These are phyloP conservation scores for Cadophora sp. DNA, from an alignment of 2,329 filamentous ascomycete species.

Conservation along the genomic window DNA sequence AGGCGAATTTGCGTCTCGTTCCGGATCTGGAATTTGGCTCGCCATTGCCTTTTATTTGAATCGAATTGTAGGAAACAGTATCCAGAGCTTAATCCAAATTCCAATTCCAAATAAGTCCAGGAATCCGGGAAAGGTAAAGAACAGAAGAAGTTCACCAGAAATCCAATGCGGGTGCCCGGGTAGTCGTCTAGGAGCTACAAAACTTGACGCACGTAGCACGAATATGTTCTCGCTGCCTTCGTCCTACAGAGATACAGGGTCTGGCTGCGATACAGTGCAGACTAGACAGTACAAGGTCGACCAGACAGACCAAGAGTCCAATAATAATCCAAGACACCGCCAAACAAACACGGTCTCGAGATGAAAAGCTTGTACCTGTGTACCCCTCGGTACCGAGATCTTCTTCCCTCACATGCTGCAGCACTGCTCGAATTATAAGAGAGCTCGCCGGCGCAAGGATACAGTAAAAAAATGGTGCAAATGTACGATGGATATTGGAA, in stretches of 20 bases:
- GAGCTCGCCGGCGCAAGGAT: not conserved
- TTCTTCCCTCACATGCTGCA: not conserved
- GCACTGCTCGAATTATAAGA: not conserved
- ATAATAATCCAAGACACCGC: not conserved
- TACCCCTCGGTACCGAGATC: not conserved
- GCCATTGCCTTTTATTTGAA: not conserved
- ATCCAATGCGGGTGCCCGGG: not conserved
- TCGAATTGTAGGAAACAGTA: too few relatives aligned
- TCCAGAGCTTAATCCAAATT: not conserved
- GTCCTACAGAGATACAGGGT: not conserved
- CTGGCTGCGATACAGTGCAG: not conserved
- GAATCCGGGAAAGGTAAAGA: not conserved
- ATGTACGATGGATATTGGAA: not conserved
- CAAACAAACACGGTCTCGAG: slow-evolving; percentile 2
- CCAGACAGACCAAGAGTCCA: not conserved
- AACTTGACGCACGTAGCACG: not conserved
- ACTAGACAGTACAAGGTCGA: not conserved
- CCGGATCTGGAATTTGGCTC: not conserved
- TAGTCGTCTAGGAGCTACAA: not conserved
- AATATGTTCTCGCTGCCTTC: not conserved
- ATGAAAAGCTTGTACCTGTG: not conserved
- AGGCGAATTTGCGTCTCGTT: not conserved
- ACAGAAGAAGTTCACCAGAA: not conserved
- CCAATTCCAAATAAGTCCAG: not conserved
- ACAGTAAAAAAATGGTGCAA: not conserved